Evolutionary conservation across 352 stramenopile species (phyloP), one percentile per base, ranked within the genome.

Genomic region (Aphanomyces stellatus): DNA sequence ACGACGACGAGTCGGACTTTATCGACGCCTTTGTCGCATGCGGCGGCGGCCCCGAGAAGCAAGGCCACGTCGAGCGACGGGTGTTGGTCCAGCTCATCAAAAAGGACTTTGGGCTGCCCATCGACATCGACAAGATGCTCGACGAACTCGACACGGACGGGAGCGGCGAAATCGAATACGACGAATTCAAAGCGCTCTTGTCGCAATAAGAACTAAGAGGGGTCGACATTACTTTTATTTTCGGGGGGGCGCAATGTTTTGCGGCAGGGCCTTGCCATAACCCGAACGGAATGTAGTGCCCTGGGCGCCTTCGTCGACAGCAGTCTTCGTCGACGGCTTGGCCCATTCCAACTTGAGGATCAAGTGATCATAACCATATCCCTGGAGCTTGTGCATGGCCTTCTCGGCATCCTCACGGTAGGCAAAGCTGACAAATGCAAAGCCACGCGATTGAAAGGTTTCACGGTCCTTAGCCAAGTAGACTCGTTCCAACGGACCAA

Each of bases 331-430:
- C 65, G 87, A 93, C 6, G 97, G 97, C 87, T 98, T 97, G 63
- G 97, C 97, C 96, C 96, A 99, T 82, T 99, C 97, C 62, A 99
- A 85, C 87, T 99, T 99, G 64, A 99, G 85, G 80, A 99, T 99
- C 76, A 99, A 88, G 82, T 99, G 97, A 79, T 99, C 96, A 76
- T 99, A 99, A 55, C 97, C 97, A 81, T 97, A 98, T 53, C 97
- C 97, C 74, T 95, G 85, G 53, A 99, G 80, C 72, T 97, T 97
- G 69, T 98, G 85, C 87, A 99, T 97, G 27, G 97, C 97, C 69
- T 82, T 81, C 72, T 97, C 89, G 1, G 97, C 97, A 79, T 99
- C 96, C 63, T 97, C 88, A 53, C 96, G 86, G 74, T 98, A 93
- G 69, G 98, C 86, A 73, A 99, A 99, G 71, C 89, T 98, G 34